phyloP scores from a whole-genome alignment of 1,139 yeast genomes.

The Sugiyamaella novakii region DNA sequence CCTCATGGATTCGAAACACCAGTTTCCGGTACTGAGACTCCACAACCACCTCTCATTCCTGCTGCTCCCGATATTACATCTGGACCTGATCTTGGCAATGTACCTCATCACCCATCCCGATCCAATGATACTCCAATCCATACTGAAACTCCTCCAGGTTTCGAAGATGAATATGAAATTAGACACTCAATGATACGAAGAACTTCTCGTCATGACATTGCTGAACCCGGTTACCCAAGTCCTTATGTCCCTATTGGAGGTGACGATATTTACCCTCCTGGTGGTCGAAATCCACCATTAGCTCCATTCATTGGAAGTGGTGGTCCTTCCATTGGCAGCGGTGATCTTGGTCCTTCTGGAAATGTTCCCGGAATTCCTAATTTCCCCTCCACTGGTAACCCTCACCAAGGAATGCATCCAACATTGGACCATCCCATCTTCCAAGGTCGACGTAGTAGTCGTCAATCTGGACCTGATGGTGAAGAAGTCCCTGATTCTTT shows the following conservation, averaged over 20 bases:
- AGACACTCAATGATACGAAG: constrained; percentile 17
- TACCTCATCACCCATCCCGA: background rate
- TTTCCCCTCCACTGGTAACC: constrained; percentile 17
- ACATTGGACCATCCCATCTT: constrained; percentile 36
- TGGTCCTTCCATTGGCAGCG: constrained; percentile 10
- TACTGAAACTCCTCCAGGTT: constrained; percentile 52
- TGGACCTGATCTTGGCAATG: background rate
- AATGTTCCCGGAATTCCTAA: constrained; percentile 24
- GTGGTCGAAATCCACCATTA: constrained; percentile 42
- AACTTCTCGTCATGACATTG: constrained; percentile 22
- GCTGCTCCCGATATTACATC: constrained; percentile 2
- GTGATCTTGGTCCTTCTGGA: constrained; percentile 29
- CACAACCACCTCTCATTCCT: constrained; percentile 14
- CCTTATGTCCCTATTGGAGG: constrained; percentile 41
- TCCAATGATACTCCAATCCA: constrained; percentile 10
- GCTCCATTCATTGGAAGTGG: constrained; percentile 33
- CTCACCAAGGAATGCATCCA: constrained; percentile 46
- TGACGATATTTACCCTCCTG: constrained; percentile 46
- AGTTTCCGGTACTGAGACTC: constrained; percentile 8
- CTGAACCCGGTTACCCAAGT: constrained; percentile 21
- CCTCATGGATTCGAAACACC: constrained; percentile 28
- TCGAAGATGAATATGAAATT: constrained; percentile 60
- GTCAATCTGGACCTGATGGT: constrained; percentile 25
- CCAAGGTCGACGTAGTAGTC: constrained; percentile 27
- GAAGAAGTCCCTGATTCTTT: constrained; percentile 26